Percentiles rank a stretch among this genome's conserved stretches.
Evolutionary conservation across 352 stramenopile species (phyloP).

Genomic region (Globisporangium irregulare): DNA sequence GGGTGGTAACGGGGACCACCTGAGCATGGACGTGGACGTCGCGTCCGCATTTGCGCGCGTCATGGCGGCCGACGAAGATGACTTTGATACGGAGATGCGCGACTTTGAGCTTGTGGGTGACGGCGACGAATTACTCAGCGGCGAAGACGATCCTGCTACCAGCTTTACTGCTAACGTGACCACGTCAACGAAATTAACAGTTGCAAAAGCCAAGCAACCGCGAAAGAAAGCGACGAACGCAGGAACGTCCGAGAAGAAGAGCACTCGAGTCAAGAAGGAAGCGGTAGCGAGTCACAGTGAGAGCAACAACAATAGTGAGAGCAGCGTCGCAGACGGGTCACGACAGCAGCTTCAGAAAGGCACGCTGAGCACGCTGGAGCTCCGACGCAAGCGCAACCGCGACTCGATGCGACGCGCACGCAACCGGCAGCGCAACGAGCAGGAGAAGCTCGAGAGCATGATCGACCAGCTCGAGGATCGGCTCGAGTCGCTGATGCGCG

Average conservation of each 20-base stretch:
- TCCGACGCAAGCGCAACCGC: conserved; percentile 34
- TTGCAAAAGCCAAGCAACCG: not conserved
- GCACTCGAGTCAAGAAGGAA: conserved; percentile 1
- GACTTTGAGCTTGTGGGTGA: conserved; percentile 4
- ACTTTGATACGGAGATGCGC: conserved; percentile 20
- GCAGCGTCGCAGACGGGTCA: not conserved
- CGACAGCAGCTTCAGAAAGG: not conserved
- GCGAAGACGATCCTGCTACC: not conserved
- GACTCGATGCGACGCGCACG: conserved; percentile 45
- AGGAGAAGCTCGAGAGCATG: conserved; percentile 25
- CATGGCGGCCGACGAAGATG: conserved; percentile 15
- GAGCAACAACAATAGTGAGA: not conserved
- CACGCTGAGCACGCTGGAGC: conserved; percentile 19
- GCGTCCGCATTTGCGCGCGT: conserved; percentile 18
- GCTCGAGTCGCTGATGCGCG: conserved; percentile 20
- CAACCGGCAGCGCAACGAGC: conserved; percentile 22
- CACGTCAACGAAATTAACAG: not conserved
- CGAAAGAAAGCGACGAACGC: not conserved
- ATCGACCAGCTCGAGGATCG: conserved; percentile 31
- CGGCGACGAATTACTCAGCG: not conserved
- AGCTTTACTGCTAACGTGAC: not conserved
- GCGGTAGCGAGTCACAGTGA: not conserved
- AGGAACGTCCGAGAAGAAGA: not conserved
- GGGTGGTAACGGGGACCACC: conserved; percentile 17
- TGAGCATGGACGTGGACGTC: conserved; percentile 19